Evolutionary conservation across 371 early-diverging fungal genomes (phyloP).

Genomic region (Batkoa obscura): DNA sequence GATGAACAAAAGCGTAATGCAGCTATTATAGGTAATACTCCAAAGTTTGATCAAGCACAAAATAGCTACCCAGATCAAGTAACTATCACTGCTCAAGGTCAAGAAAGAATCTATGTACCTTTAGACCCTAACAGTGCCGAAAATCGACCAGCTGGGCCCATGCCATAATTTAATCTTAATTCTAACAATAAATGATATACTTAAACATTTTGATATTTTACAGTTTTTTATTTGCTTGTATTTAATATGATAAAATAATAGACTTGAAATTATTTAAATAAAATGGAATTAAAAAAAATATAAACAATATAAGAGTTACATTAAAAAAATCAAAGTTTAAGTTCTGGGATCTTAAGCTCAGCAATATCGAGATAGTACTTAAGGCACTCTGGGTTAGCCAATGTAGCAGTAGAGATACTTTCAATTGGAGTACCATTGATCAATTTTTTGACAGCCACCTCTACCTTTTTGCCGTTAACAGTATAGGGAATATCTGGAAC

Average conservation of each 20-base stretch:
- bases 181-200: no score
- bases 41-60: not conserved
- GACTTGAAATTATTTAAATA: no score
- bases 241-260: no score
- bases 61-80: not conserved
- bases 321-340: constrained; percentile 10
- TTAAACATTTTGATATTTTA: no score
- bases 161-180: no score
- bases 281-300: no score
- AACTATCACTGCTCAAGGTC: not conserved
- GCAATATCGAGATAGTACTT: constrained; percentile 25
- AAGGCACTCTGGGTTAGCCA: constrained; percentile 63
- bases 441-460: constrained; percentile 88
- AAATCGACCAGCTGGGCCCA: no score
- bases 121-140: not conserved
- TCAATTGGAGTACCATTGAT: constrained; percentile 36
- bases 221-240: no score
- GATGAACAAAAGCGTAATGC: not conserved
- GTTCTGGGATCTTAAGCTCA: constrained; percentile 45
- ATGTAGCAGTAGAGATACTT: constrained; percentile 47
- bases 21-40: not conserved
- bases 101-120: not conserved
- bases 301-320: not conserved
- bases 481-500: constrained; percentile 88
- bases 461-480: constrained; percentile 91